phyloP scores from a whole-genome alignment of 2,329 filamentous ascomycete species.

The Ploettnerulaceae sp. region DNA sequence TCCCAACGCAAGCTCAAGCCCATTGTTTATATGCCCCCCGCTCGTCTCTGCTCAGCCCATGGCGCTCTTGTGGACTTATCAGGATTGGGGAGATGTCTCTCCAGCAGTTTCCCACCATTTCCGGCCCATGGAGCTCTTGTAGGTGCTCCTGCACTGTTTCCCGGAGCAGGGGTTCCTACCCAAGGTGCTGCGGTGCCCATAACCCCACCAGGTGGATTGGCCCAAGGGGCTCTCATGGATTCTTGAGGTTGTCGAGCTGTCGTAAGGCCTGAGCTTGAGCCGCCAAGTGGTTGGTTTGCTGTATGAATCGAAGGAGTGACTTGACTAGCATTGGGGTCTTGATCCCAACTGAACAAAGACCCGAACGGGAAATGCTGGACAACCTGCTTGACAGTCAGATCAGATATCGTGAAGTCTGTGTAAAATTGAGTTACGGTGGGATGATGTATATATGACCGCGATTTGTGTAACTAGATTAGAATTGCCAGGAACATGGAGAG shows the following conservation, averaged over 20 bases:
- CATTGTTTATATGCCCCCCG: conserved; percentile 1
- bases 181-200: conserved; percentile 25
- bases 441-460: no score
- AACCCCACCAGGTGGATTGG: conserved; percentile 14
- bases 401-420: background rate
- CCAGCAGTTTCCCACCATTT: background rate
- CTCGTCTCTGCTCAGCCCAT: conserved; percentile 29
- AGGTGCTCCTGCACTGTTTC: conserved; percentile 22
- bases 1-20: conserved; percentile 1
- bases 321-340: conserved; percentile 53
- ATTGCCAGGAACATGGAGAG: background rate
- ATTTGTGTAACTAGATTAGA: background rate
- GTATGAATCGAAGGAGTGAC: conserved; percentile 52
- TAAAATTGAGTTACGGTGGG: no score
- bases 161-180: conserved; percentile 4
- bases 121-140: conserved; percentile 25
- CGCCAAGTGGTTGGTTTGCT: conserved; percentile 45
- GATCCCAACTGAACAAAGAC: conserved; percentile 72
- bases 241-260: conserved; percentile 23
- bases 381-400: conserved; percentile 37
- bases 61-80: conserved; percentile 36
- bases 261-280: conserved; percentile 14
- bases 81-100: conserved; percentile 6
- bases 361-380: conserved; percentile 94
- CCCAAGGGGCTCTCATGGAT: conserved; percentile 30